phyloP scores from a whole-genome alignment of 2,329 filamentous ascomycete genomes.

The Fusarium sp. region DNA sequence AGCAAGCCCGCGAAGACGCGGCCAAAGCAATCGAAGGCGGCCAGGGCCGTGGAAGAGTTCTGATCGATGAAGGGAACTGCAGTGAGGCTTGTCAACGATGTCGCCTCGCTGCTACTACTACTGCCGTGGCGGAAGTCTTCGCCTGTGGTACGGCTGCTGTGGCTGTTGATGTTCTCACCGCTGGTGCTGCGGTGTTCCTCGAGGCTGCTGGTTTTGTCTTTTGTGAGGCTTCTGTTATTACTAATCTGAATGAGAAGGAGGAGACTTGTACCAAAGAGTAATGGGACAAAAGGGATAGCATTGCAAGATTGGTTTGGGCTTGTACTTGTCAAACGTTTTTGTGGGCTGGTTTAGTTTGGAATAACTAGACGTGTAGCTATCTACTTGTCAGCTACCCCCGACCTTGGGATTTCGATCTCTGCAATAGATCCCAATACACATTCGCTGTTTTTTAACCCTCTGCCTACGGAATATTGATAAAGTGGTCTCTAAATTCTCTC shows the following conservation, averaged over 20 bases:
- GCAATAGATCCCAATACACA: fast-evolving
- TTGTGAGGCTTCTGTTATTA: background rate
- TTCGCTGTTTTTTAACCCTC: fast-evolving
- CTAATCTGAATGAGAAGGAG: background rate
- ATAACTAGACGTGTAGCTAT: fast-evolving
- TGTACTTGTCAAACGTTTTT: fast-evolving
- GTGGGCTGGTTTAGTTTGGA: too few species aligned
- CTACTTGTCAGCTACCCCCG: too few species aligned
- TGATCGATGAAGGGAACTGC: background rate
- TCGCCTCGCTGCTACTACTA: fast-evolving
- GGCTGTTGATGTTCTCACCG: background rate
- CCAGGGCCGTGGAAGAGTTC: background rate
- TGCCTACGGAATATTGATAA: too few species aligned
- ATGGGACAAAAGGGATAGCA: fast-evolving
- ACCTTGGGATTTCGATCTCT: background rate
- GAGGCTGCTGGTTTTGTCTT: background rate
- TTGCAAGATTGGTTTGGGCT: fast-evolving
- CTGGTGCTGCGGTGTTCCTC: background rate
- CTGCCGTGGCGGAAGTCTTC: background rate
- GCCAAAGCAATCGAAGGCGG: background rate
- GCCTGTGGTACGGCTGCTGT: background rate
- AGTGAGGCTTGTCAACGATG: background rate
- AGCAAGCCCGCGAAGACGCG: background rate
- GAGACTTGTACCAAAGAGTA: background rate
- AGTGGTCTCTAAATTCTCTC: background rate